phyloP scores from a whole-genome alignment of 192 early-diverging fungal species.

The Coemansia asiatica region DNA sequence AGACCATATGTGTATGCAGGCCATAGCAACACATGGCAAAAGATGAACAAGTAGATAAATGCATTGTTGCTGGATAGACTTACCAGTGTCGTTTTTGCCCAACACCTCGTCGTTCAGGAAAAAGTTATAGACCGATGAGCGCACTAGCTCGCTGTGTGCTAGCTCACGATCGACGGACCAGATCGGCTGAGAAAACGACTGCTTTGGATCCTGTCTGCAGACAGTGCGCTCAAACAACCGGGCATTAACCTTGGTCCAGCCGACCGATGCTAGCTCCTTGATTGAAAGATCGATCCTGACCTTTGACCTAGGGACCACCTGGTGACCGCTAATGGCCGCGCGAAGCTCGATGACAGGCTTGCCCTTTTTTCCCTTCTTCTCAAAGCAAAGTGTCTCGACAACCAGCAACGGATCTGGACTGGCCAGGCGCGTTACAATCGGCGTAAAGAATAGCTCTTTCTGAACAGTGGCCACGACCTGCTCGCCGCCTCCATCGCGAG shows the following conservation, averaged over 20 bases:
- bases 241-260: constrained; percentile 40
- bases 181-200: constrained; percentile 27
- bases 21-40: neutral
- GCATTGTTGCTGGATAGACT: constrained; percentile 3
- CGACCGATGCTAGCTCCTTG: constrained; percentile 44
- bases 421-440: constrained; percentile 30
- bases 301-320: constrained; percentile 38
- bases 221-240: constrained; percentile 44
- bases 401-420: constrained; percentile 16
- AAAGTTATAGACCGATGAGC: constrained; percentile 52
- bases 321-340: constrained; percentile 18
- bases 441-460: constrained; percentile 40
- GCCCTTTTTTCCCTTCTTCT: constrained; percentile 48
- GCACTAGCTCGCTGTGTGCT: constrained; percentile 27
- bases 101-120: constrained; percentile 38
- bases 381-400: constrained; percentile 46
- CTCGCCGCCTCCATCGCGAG: constrained; percentile 29
- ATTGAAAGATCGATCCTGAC: constrained; percentile 40
- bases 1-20: neutral
- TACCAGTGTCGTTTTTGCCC: constrained; percentile 24
- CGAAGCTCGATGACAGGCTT: constrained; percentile 47
- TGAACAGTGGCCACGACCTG: constrained; percentile 19
- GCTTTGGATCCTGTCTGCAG: constrained; percentile 25
- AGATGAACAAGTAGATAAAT: neutral
- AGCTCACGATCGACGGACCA: constrained; percentile 47